Base-by-base conservation (phyloP, 1,284 basidiomycete genomes). In the Xerocomus nothofagi region DNA sequence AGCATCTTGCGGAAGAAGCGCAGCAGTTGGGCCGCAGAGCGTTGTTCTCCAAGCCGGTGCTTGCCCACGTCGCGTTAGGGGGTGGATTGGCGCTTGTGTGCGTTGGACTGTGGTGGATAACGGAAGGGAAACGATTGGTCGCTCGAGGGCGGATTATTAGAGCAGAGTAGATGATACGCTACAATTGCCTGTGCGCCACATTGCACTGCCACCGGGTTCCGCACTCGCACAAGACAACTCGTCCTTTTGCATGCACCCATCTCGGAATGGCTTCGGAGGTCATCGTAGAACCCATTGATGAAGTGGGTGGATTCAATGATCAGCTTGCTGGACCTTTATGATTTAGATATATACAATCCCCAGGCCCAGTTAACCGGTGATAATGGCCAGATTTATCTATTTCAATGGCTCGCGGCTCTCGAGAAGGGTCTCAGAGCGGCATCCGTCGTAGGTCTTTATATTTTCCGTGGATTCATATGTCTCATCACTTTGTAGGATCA, bases 341-440 rank as follows among this genome's bases (percentile, higher is more conserved):
- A 60, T 62, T 54, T 26, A 47, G 38, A 49, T 47, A n/a, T 38
- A 34, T 40, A 36, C 39, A 24, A 50, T 39, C 17, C 24, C 21
- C 53, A 91, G 88, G 73, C 79, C n/a, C 82, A 84, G 59, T 69
- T 91, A 36, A 68, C 78, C 5, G 82, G 80, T 39, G 91, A 93
- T 50, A 86, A 86, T 68, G 87, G 82, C 15, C 88, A 91, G 56
- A 78, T 92, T 44, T 89, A 90, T 61, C 67, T 93, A 15, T 86
- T 93, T 57, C 86, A 91, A 66, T 93, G 89, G 88, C 76, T 93
- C 6, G 79, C 84, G 7, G 74, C 77, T 21, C 78, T 82, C 2
- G 86, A 92, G 68, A 79, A 77, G 62, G 74, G 73, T 20, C 66
- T 91, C 20, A 72, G 71, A 36, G 71, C 74, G 7, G 71, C 75